Conservation (phyloP, 352 stramenopile genomes). For the Ophiocytium majus region DNA sequence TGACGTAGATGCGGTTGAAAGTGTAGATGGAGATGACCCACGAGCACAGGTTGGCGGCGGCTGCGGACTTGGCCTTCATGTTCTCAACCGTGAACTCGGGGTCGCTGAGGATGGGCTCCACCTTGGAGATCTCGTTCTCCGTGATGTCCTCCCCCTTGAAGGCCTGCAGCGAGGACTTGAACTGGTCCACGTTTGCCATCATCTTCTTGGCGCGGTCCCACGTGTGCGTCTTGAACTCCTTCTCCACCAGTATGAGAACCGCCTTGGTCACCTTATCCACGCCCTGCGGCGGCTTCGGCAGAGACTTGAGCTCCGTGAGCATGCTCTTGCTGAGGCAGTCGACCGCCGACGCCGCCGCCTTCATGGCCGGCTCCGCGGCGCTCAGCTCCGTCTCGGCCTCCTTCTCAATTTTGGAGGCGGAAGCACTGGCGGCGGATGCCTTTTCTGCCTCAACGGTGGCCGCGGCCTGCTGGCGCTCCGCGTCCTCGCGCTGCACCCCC, state of each 20-base stretch:
- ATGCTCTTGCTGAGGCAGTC: conserved; percentile 93
- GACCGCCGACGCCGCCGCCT: conserved; percentile 86
- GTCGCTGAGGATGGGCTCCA: conserved; percentile 62
- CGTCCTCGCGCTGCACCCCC: conserved; percentile 80
- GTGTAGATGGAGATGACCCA: conserved; percentile 97
- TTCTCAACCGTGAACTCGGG: conserved; percentile 89
- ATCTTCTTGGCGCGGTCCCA: conserved; percentile 98
- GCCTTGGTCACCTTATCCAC: conserved; percentile 82
- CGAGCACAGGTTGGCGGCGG: conserved; percentile 91
- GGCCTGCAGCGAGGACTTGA: conserved; percentile 81
- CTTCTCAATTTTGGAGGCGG: conserved; percentile 83
- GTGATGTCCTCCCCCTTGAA: conserved; percentile 91
- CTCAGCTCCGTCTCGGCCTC: conserved; percentile 89
- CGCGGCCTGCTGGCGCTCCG: conserved; percentile 90
- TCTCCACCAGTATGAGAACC: conserved; percentile 92
- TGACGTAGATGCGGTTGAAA: conserved; percentile 98
- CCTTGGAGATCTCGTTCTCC: conserved; percentile 79
- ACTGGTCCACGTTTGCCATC: conserved; percentile 95
- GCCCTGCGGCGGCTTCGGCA: conserved; percentile 83
- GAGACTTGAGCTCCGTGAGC: conserved; percentile 93
- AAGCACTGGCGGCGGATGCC: conserved; percentile 81
- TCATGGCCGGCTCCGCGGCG: conserved; percentile 92
- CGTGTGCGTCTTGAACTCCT: conserved; percentile 97
- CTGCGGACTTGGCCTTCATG: conserved; percentile 92
- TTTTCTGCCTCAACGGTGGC: conserved; percentile 89